Conservation (phyloP, 1,284 basidiomycete species). For the Ceratobasidium sp. region DNA sequence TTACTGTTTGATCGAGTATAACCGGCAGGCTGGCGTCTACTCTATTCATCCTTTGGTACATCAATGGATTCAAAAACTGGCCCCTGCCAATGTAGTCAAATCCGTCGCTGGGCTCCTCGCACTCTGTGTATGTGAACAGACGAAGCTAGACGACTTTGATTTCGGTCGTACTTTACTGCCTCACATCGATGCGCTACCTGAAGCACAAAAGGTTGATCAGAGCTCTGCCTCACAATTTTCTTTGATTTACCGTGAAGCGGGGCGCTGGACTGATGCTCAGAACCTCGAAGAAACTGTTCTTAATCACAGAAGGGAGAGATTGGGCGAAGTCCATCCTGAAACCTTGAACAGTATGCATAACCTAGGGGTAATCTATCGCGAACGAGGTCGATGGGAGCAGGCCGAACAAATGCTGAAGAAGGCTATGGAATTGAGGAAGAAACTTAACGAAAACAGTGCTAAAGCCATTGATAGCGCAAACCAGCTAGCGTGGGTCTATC, state of each 20-base stretch:
- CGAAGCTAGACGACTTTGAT: not conserved
- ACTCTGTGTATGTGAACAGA: not conserved
- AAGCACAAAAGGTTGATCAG: too few relatives aligned
- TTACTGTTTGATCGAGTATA: not conserved
- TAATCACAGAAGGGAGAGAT: too few relatives aligned
- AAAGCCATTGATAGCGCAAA: not conserved
- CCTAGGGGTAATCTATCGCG: not conserved
- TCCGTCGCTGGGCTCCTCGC: not conserved
- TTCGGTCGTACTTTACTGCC: not conserved
- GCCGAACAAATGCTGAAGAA: not conserved
- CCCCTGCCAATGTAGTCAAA: not conserved
- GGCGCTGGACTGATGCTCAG: too few relatives aligned
- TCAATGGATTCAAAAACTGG: constrained; percentile 2
- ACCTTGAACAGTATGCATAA: not conserved
- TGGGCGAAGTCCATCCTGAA: too few relatives aligned
- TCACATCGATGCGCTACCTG: not conserved
- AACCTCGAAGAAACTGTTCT: too few relatives aligned
- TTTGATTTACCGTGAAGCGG: too few relatives aligned
- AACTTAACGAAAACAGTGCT: not conserved
- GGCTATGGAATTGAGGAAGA: not conserved
- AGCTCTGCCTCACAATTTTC: too few relatives aligned
- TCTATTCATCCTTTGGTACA: constrained; percentile 20
- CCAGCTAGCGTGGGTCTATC: not conserved
- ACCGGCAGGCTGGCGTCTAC: not conserved
- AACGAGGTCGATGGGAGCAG: not conserved